These are phyloP conservation scores for Trichoderma sp. DNA, from an alignment of 2,329 filamentous ascomycete species.

Conservation along the genomic window DNA sequence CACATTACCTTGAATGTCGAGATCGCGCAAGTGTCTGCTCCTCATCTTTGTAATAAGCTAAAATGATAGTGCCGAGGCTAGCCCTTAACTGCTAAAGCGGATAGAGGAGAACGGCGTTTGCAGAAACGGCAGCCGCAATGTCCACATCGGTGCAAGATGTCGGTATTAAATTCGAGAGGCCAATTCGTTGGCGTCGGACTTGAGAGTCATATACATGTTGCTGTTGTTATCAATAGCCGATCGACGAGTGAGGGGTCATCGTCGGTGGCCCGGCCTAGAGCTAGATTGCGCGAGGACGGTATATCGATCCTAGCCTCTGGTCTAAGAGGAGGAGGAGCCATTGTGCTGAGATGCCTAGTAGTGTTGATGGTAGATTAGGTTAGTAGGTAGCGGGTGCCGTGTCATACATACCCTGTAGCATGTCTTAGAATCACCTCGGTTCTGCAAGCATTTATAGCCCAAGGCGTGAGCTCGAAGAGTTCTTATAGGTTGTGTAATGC, in stretches of 20 bases:
- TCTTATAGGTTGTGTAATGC: background rate
- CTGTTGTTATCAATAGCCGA: background rate
- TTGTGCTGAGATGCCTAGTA: background rate
- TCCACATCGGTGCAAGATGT: background rate
- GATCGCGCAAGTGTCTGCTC: conserved; percentile 13
- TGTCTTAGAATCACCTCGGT: background rate
- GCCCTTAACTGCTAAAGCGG: background rate
- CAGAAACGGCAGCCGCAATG: background rate
- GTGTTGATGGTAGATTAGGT: background rate
- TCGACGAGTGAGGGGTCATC: conserved; percentile 14
- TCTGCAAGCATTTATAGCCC: background rate
- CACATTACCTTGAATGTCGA: background rate
- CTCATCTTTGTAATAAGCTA: conserved; percentile 12
- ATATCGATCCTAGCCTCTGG: background rate
- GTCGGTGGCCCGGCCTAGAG: conserved; percentile 13
- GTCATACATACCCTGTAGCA: background rate
- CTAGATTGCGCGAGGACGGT: background rate
- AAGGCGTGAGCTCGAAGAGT: background rate
- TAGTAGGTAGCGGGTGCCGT: background rate
- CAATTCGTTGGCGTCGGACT: background rate
- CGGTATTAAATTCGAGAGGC: background rate
- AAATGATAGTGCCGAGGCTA: background rate
- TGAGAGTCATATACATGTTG: background rate
- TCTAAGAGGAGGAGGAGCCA: background rate
- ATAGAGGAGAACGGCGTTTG: background rate